Conservation (phyloP, 2,329 filamentous ascomycete genomes). For the Verticillium nubilum region DNA sequence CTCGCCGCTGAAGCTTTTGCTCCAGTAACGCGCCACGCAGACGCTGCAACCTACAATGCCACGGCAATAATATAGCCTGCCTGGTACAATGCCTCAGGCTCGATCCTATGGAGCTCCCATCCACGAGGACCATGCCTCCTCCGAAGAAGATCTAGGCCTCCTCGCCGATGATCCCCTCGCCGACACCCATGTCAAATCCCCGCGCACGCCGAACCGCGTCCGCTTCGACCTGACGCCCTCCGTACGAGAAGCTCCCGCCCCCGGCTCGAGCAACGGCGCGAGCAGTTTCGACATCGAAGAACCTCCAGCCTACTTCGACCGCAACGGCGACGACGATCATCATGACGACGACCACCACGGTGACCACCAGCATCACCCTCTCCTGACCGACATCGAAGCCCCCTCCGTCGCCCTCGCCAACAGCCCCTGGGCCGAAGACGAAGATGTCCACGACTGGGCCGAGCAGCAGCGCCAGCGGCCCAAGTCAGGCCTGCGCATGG, state of each 20-base stretch:
- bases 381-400: slow-evolving; percentile 78
- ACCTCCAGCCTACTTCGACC: slow-evolving; percentile 2
- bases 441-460: slow-evolving; percentile 41
- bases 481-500: slow-evolving; percentile 77
- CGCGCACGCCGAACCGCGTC: slow-evolving; percentile 66
- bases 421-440: slow-evolving; percentile 30
- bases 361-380: slow-evolving; percentile 52
- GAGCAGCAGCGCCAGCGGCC: slow-evolving; percentile 58
- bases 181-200: slow-evolving; percentile 26
- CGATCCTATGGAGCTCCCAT: slow-evolving; percentile 11
- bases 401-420: slow-evolving; percentile 69
- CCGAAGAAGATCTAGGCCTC: slow-evolving; percentile 16
- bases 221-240: slow-evolving; percentile 61
- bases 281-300: slow-evolving; percentile 14
- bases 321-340: slow-evolving; percentile 1
- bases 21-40: background rate
- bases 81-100: slow-evolving; percentile 14
- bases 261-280: slow-evolving; percentile 8
- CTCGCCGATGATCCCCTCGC: slow-evolving; percentile 15
- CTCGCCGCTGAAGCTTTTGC: background rate
- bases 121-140: slow-evolving; percentile 9
- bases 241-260: slow-evolving; percentile 22
- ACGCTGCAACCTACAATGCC: background rate
- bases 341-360: slow-evolving; percentile 3
- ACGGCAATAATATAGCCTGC: slow-evolving; percentile 9